Percentiles rank a stretch among this genome's conserved stretches.
phyloP scores from a whole-genome alignment of 176 grass and related monocot genomes.

The Metroxylon sagu region DNA sequence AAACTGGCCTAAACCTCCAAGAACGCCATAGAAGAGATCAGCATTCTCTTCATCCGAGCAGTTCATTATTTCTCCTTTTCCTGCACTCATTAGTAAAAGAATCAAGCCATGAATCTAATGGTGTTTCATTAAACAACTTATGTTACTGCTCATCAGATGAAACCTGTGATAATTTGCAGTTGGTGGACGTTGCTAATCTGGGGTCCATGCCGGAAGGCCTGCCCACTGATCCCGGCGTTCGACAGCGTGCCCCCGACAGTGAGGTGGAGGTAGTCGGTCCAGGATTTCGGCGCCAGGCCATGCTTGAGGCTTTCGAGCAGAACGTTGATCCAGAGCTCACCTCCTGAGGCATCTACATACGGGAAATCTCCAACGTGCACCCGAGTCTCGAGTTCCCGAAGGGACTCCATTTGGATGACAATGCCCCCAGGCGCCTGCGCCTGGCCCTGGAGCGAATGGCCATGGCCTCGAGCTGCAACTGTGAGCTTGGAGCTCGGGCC shows the following conservation, averaged over 20 bases:
- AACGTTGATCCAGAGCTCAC: slow-evolving; percentile 12
- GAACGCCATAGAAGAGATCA: slow-evolving; percentile 75
- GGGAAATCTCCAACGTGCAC: background rate
- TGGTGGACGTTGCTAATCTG: slow-evolving; percentile 19
- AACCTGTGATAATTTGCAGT: slow-evolving; percentile 16
- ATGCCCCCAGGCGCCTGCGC: slow-evolving; percentile 6
- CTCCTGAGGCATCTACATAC: slow-evolving; percentile 4
- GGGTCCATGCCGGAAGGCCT: slow-evolving; percentile 12
- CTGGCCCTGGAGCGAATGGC: slow-evolving; percentile 17
- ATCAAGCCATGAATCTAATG: too few species aligned
- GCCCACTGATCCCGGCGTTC: slow-evolving; percentile 15
- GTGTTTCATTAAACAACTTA: background rate
- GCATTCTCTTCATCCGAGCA: slow-evolving; percentile 63
- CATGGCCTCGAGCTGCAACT: slow-evolving; percentile 12
- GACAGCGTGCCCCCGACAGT: slow-evolving; percentile 17
- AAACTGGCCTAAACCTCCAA: slow-evolving; percentile 85
- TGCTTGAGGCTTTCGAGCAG: slow-evolving; percentile 8
- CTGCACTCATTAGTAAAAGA: slow-evolving; percentile 29
- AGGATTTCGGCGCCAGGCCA: slow-evolving; percentile 15
- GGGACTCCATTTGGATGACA: slow-evolving; percentile 12
- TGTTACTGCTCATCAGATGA: background rate
- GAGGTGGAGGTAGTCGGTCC: slow-evolving; percentile 22
- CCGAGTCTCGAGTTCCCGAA: background rate
- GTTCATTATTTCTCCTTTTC: slow-evolving; percentile 58
- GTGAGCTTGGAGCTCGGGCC: background rate